These are phyloP conservation scores for Sutorius eximius DNA, from an alignment of 1,284 basidiomycete genomes.

Conservation along the genomic window DNA sequence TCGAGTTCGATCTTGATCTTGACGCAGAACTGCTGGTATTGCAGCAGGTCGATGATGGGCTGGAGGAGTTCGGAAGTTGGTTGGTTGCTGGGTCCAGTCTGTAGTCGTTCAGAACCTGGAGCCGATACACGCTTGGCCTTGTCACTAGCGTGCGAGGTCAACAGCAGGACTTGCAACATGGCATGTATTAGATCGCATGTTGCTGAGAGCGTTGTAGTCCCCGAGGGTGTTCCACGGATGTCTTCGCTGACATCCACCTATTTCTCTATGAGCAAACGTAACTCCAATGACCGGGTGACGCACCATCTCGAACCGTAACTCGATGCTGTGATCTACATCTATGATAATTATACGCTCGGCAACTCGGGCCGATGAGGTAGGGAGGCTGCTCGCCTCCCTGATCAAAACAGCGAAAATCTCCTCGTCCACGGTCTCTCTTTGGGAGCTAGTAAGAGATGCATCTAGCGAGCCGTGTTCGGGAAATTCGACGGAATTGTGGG, in stretches of 20 bases:
- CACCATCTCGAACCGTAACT: slow-evolving; percentile 57
- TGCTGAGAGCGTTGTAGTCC: slow-evolving; percentile 34
- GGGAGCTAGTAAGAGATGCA: slow-evolving; percentile 53
- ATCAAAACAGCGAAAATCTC: slow-evolving; percentile 75
- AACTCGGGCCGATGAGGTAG: slow-evolving; percentile 70
- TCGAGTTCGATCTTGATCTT: slow-evolving; percentile 59
- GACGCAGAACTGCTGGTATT: slow-evolving; percentile 72
- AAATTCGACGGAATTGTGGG: slow-evolving; percentile 40
- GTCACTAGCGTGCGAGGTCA: slow-evolving; percentile 56
- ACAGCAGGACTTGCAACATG: slow-evolving; percentile 59
- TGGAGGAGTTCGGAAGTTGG: slow-evolving; percentile 51
- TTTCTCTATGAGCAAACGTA: slow-evolving; percentile 11
- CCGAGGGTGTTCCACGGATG: slow-evolving; percentile 7
- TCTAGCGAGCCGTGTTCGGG: slow-evolving; percentile 46
- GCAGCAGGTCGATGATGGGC: slow-evolving; percentile 71
- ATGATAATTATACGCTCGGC: slow-evolving; percentile 73
- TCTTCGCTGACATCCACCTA: slow-evolving; percentile 36
- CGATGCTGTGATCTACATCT: slow-evolving; percentile 66
- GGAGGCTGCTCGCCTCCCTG: slow-evolving; percentile 66
- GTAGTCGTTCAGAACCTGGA: slow-evolving; percentile 31
- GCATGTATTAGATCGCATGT: slow-evolving; percentile 72
- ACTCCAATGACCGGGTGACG: slow-evolving; percentile 2
- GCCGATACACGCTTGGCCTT: slow-evolving; percentile 50
- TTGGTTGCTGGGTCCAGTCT: slow-evolving; percentile 13
- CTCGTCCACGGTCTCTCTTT: slow-evolving; percentile 72